Percentiles rank a stretch among this genome's conserved stretches.
Evolutionary conservation across 495 filamentous ascomycete genomes (phyloP).

Genomic region (Aspergillus ellipticus): DNA sequence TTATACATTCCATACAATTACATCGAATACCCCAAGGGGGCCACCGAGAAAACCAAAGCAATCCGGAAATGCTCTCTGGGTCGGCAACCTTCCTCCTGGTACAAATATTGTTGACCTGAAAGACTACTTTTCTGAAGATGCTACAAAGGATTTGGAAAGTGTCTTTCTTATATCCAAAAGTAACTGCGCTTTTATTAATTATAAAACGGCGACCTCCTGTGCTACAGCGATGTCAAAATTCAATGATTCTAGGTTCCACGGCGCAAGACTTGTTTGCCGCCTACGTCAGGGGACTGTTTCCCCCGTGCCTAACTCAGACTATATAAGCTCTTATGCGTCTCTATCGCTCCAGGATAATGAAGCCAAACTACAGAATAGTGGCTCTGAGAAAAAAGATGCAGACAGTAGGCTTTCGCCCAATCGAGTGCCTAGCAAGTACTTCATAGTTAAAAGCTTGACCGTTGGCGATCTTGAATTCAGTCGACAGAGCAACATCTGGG

Average conservation of each 20-base stretch:
- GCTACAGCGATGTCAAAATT: conserved; percentile 75
- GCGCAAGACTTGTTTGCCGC: conserved; percentile 87
- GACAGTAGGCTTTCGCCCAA: conserved; percentile 6
- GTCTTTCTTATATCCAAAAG: conserved; percentile 95
- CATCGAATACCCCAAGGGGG: conserved; percentile 63
- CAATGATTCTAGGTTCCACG: conserved; percentile 87
- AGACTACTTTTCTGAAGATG: conserved; percentile 83
- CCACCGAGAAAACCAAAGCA: conserved; percentile 91
- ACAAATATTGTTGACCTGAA: conserved; percentile 77
- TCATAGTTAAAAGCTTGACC: conserved; percentile 91
- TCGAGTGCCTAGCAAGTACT: conserved; percentile 65
- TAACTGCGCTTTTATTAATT: conserved; percentile 98
- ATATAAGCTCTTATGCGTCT: conserved; percentile 4
- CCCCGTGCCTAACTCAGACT: conserved; percentile 27
- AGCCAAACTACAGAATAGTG: background rate
- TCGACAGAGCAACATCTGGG: conserved; percentile 83
- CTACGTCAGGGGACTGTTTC: conserved; percentile 58
- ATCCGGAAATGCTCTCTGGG: conserved; percentile 92
- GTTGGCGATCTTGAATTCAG: conserved; percentile 94
- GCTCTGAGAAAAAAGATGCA: conserved; percentile 6
- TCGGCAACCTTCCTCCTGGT: conserved; percentile 86
- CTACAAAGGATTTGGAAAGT: conserved; percentile 75
- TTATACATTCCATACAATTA: conserved; percentile 16
- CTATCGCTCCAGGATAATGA: conserved; percentile 5
- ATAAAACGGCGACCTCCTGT: conserved; percentile 75